Percentiles rank a stretch among this genome's conserved stretches.
phyloP scores from a whole-genome alignment of 768 basidiomycete species.

The Nidularia pulvinata region DNA sequence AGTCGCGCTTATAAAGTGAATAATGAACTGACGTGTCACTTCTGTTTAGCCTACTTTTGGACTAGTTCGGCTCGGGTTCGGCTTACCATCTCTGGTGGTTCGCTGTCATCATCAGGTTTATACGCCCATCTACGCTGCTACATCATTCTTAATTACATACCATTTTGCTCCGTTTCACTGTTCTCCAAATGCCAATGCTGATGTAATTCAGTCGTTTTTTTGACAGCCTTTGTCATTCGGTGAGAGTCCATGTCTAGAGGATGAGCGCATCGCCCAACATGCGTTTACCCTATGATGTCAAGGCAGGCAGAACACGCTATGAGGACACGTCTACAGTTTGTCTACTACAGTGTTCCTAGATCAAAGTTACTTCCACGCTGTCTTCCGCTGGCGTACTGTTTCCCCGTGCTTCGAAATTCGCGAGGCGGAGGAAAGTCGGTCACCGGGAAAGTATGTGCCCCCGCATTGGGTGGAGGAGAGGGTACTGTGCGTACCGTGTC shows the following conservation, averaged over 20 bases:
- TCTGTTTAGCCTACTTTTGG: constrained; percentile 1
- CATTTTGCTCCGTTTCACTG: too few relatives aligned
- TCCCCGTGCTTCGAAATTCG: constrained; percentile 46
- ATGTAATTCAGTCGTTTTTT: too few relatives aligned
- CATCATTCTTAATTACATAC: too few relatives aligned
- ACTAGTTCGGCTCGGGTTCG: neutral
- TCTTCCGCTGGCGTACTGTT: constrained; percentile 66
- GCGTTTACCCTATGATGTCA: too few relatives aligned
- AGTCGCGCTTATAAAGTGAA: constrained; percentile 22
- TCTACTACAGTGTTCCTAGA: constrained; percentile 30
- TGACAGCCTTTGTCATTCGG: too few relatives aligned
- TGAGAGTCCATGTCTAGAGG: too few relatives aligned
- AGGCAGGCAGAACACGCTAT: too few relatives aligned
- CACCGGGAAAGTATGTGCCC: constrained; percentile 74
- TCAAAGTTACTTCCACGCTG: constrained; percentile 75
- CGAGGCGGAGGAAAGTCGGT: constrained; percentile 79
- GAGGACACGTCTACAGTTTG: too few relatives aligned
- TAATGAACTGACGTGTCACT: constrained; percentile 51
- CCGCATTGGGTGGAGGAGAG: constrained; percentile 58
- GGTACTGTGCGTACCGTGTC: constrained; percentile 26
- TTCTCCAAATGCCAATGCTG: too few relatives aligned
- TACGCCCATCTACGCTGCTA: too few relatives aligned
- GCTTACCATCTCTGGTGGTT: neutral
- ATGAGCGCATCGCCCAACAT: too few relatives aligned
- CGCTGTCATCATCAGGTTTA: too few relatives aligned